Evolutionary conservation across 2,329 filamentous ascomycete genomes (phyloP), one percentile per base, ranked within the genome.

Genomic region (Hypoxylon sp.): DNA sequence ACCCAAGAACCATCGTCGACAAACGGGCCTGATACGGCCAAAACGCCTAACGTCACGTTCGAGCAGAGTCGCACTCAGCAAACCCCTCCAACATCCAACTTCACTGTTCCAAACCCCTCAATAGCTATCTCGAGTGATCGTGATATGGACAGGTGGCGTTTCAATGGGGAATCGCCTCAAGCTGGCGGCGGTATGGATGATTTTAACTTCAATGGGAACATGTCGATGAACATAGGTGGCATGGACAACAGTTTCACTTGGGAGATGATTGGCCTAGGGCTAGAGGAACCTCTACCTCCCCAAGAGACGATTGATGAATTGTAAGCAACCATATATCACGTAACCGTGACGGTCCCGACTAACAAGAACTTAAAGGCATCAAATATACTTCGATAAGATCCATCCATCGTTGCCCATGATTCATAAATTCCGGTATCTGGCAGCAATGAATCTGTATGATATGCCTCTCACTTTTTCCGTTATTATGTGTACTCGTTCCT

Each of bases 321-420:
- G 89, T 94, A 84, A 76, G 87, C 81, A 31, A 51, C 33, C 42
- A 13, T 17, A 5, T 44, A 13, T 9, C 46, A 33, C 17, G 13
- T 35, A 19, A 35, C 19, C 47, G 14, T 10, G 29, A n/a, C 52
- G 31, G 14, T 26, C 22, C 59, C 4, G 5, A 51, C 69, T 73
- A 46, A 73, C 58, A 39, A n/a, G 48, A 19, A 13, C 19, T 50
- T 31, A 13, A 77, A 93, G 90, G 67, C 91, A 97, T 75, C 87
- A 92, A 74, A 89, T 96, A 26, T 99, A 92, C 80, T 98, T 98
- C 77, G 90, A 94, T 63, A 98, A 97, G 79, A 87, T 97, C 9
- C 93, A 98, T 76, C 91, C 92, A 0, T 94, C 93, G 0, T 76
- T 93, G 63, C 94, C 96, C 14, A 92, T 98, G 86, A 92, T 98